phyloP scores from a whole-genome alignment of 352 stramenopile species.

The Phytopythium vexans region DNA sequence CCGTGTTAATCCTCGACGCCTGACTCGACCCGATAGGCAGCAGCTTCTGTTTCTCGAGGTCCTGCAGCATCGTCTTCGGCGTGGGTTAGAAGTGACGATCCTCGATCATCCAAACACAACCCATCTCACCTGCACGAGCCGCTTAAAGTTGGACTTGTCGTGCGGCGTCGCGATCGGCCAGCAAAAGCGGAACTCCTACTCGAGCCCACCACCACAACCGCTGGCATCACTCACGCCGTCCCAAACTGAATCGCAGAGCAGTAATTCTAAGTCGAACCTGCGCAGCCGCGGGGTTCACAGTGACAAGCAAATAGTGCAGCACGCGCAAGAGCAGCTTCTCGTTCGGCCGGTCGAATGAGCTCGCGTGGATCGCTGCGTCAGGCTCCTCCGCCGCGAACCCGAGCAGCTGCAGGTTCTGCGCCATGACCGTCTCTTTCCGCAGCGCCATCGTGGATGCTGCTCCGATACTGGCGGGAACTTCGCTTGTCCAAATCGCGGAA shows the following conservation, averaged over 20 bases:
- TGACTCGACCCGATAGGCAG: conserved; percentile 51
- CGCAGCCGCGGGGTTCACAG: conserved; percentile 13
- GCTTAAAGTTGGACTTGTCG: conserved; percentile 61
- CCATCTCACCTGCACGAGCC: conserved; percentile 39
- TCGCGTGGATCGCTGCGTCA: conserved; percentile 13
- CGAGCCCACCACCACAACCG: neutral
- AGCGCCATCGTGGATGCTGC: neutral
- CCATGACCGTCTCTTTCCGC: conserved; percentile 41
- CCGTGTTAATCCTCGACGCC: conserved; percentile 45
- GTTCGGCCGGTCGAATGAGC: conserved; percentile 53
- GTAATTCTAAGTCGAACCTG: conserved; percentile 7
- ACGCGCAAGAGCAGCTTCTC: conserved; percentile 48
- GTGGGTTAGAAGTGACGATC: neutral
- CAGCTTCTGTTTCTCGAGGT: conserved; percentile 40
- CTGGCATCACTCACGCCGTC: neutral
- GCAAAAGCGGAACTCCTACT: conserved; percentile 48
- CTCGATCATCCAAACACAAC: neutral
- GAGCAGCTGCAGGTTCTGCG: conserved; percentile 44
- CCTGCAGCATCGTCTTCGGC: conserved; percentile 25
- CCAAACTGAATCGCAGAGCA: neutral
- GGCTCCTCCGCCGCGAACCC: conserved; percentile 12
- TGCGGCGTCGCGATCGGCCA: conserved; percentile 54
- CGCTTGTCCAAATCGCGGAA: too few species aligned
- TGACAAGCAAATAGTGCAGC: conserved; percentile 44
- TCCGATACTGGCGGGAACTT: too few species aligned